Conservation (phyloP, 805 yeast species). For the Starmerella apis region DNA sequence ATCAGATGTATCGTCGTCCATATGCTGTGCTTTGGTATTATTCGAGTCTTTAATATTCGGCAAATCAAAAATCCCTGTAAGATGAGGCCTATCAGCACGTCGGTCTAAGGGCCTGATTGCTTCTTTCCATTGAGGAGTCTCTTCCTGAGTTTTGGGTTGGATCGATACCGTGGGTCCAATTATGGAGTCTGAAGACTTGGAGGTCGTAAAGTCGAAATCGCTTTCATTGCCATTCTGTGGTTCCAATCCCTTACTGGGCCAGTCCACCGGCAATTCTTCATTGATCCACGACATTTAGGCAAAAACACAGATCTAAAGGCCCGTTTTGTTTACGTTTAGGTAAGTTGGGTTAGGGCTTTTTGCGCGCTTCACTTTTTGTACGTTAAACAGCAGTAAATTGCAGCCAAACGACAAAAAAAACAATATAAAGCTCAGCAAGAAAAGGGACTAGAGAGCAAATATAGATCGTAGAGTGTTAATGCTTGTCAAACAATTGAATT, state of each 20-base stretch:
- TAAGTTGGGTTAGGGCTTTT: background rate
- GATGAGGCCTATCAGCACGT: background rate
- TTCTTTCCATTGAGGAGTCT: slow-evolving; percentile 21
- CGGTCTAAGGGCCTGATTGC: slow-evolving; percentile 11
- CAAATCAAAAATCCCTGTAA: slow-evolving; percentile 11
- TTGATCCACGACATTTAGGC: slow-evolving; percentile 22
- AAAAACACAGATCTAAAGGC: background rate
- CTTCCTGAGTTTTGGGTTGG: slow-evolving; percentile 4
- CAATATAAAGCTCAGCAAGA: no score
- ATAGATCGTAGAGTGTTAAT: no score
- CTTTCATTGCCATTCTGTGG: background rate
- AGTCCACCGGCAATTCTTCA: slow-evolving; percentile 21
- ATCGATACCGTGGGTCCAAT: slow-evolving; percentile 22
- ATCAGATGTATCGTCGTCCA: slow-evolving; percentile 1
- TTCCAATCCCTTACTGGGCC: slow-evolving; percentile 17
- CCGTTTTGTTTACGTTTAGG: slow-evolving; percentile 6
- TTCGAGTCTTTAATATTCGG: background rate
- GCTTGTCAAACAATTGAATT: no score
- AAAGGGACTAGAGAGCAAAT: no score
- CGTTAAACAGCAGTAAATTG: no score
- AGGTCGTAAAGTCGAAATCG: slow-evolving; percentile 12
- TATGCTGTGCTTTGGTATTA: background rate
- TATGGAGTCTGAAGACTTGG: slow-evolving; percentile 12
- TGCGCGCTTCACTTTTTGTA: no score
- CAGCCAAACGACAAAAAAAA: no score